These are phyloP conservation scores for Yamadazyma scolyti DNA, from an alignment of 805 yeast genomes.

Conservation along the genomic window DNA sequence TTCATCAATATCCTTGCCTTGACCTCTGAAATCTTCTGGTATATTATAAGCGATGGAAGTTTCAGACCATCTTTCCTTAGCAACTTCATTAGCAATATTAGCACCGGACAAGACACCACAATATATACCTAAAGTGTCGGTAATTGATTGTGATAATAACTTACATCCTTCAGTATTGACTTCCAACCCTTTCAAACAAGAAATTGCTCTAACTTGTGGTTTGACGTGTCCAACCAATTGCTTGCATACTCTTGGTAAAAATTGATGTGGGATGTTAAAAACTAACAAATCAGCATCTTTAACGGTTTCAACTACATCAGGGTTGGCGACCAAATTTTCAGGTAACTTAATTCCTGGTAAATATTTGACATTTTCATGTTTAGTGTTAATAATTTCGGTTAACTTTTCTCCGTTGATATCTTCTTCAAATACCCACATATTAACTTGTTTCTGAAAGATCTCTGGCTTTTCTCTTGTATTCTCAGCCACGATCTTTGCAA, in stretches of 20 bases:
- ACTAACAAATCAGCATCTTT: slow-evolving; percentile 80
- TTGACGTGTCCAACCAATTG: slow-evolving; percentile 75
- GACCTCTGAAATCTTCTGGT: slow-evolving; percentile 66
- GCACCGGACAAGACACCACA: slow-evolving; percentile 99
- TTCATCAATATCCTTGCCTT: slow-evolving; percentile 71
- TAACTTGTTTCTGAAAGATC: slow-evolving; percentile 68
- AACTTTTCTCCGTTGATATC: slow-evolving; percentile 69
- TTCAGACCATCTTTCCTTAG: slow-evolving; percentile 93
- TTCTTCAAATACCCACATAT: slow-evolving; percentile 98
- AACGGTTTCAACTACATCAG: slow-evolving; percentile 74
- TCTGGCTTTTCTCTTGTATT: slow-evolving; percentile 70
- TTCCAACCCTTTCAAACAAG: slow-evolving; percentile 94
- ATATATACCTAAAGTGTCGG: slow-evolving; percentile 75
- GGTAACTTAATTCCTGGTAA: slow-evolving; percentile 89
- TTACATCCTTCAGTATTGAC: slow-evolving; percentile 83
- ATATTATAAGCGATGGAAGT: slow-evolving; percentile 89
- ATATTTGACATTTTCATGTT: slow-evolving; percentile 93
- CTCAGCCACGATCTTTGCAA: slow-evolving; percentile 93
- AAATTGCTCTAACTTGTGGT: slow-evolving; percentile 77
- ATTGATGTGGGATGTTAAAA: slow-evolving; percentile 97
- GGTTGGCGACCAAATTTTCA: slow-evolving; percentile 80
- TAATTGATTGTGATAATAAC: slow-evolving; percentile 73
- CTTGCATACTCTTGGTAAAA: slow-evolving; percentile 69
- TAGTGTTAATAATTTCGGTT: slow-evolving; percentile 84
- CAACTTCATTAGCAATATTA: slow-evolving; percentile 95